These are phyloP conservation scores for Gyromitra esculenta DNA, from an alignment of 2,329 filamentous ascomycete species.

Conservation along the genomic window DNA sequence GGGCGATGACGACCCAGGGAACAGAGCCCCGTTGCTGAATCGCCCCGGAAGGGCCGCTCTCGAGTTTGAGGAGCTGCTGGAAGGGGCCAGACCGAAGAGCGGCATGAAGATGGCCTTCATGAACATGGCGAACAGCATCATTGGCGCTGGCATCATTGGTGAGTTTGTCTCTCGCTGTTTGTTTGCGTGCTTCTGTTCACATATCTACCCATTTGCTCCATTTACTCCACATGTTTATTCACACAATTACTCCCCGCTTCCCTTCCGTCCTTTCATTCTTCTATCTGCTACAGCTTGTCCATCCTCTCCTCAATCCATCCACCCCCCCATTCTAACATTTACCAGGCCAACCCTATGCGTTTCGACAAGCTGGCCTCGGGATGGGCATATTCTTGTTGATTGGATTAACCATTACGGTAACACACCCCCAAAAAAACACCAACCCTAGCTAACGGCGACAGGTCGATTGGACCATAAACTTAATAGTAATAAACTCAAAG, in stretches of 20 bases:
- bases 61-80: constrained; percentile 66
- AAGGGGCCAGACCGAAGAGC: constrained; percentile 78
- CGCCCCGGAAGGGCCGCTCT: constrained; percentile 72
- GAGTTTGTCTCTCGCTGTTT: background rate
- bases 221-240: too few relatives aligned
- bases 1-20: constrained; percentile 59
- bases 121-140: constrained; percentile 99
- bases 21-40: constrained; percentile 75
- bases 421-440: background rate
- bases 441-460: constrained; percentile 19
- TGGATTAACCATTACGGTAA: constrained; percentile 75
- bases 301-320: too few relatives aligned
- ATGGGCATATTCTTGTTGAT: constrained; percentile 82
- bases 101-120: constrained; percentile 90
- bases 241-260: too few relatives aligned
- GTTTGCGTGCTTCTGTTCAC: background rate
- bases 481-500: constrained; percentile 98
- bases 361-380: constrained; percentile 86
- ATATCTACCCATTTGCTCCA: too few relatives aligned
- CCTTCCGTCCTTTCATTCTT: too few relatives aligned
- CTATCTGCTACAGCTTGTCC: too few relatives aligned
- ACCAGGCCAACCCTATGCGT: constrained; percentile 85
- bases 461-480: constrained; percentile 95
- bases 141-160: constrained; percentile 76
- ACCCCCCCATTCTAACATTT: constrained; percentile 14